These are phyloP conservation scores for Aspergillus awamori DNA, from an alignment of 2,329 filamentous ascomycete species.

Conservation along the genomic window DNA sequence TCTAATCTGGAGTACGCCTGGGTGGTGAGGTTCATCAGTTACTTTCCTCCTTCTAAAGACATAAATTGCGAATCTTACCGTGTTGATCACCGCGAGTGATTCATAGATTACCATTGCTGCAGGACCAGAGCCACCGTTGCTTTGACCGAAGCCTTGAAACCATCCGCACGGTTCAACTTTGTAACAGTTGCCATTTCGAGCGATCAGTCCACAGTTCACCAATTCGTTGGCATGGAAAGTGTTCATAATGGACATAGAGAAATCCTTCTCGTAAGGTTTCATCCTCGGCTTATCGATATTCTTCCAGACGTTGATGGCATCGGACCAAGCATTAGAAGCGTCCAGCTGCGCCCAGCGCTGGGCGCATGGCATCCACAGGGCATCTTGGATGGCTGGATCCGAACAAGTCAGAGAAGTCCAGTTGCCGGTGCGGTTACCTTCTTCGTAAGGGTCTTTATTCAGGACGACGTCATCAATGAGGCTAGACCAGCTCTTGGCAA, in stretches of 20 bases:
- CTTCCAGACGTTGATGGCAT: neutral
- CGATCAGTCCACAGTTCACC: no score
- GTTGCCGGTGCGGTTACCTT: conserved; percentile 9
- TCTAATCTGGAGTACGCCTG: no score
- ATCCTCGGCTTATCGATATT: neutral
- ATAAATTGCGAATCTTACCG: no score
- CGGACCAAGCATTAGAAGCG: conserved; percentile 9
- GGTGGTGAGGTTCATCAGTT: no score
- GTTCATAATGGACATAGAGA: neutral
- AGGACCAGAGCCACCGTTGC: no score
- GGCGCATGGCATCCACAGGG: conserved; percentile 6
- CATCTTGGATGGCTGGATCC: conserved; percentile 11
- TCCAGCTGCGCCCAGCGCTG: conserved; percentile 11
- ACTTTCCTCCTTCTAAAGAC: no score
- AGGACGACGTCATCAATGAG: conserved; percentile 8
- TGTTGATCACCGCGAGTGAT: no score
- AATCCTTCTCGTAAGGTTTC: neutral
- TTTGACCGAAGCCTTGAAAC: no score
- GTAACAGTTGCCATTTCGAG: no score
- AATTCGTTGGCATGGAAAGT: conserved; percentile 6
- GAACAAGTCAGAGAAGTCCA: conserved; percentile 10
- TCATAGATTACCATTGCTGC: no score
- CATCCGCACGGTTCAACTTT: neutral
- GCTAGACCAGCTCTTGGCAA: conserved; percentile 7
- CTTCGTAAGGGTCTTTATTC: conserved; percentile 1